These are phyloP conservation scores for Psilocybe sp. DNA, from an alignment of 768 basidiomycete genomes.

Conservation along the genomic window DNA sequence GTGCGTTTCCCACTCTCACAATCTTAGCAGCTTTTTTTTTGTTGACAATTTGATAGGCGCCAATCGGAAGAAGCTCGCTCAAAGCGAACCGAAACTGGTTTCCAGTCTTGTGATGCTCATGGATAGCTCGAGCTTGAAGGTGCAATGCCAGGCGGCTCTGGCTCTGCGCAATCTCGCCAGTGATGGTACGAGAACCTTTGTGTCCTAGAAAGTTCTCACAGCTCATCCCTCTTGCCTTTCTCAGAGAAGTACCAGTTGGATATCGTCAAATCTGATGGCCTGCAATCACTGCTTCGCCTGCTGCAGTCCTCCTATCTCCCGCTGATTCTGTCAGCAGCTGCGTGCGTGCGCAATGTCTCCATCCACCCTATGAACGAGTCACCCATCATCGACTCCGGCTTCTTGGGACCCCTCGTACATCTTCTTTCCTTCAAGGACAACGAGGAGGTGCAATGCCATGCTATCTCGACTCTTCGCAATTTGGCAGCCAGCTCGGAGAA, in stretches of 20 bases:
- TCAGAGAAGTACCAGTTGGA: conserved; percentile 98
- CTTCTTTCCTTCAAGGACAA: conserved; percentile 98
- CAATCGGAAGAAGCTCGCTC: conserved; percentile 93
- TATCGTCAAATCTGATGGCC: conserved; percentile 94
- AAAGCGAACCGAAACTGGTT: conserved; percentile 92
- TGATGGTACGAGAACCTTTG: conserved; percentile 61
- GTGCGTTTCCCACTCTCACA: conserved; percentile 31
- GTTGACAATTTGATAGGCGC: conserved; percentile 39
- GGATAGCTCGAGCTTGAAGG: conserved; percentile 97
- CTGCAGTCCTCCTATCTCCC: conserved; percentile 96
- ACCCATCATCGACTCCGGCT: conserved; percentile 98
- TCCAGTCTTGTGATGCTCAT: conserved; percentile 91
- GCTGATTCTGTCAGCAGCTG: conserved; percentile 95
- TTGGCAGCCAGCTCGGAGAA: conserved; percentile 96
- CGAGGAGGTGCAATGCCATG: conserved; percentile 99
- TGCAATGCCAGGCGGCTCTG: conserved; percentile 97
- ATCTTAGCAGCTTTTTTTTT: background rate
- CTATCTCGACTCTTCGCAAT: conserved; percentile 95
- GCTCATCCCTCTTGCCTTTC: background rate
- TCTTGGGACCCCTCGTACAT: conserved; percentile 93
- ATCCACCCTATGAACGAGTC: conserved; percentile 99
- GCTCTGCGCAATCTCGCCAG: conserved; percentile 96
- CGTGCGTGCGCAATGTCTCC: conserved; percentile 98
- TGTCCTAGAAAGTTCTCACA: background rate
- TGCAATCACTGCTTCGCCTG: conserved; percentile 88